phyloP scores from a whole-genome alignment of 2,329 filamentous ascomycete genomes.

The Microsporum canis region DNA sequence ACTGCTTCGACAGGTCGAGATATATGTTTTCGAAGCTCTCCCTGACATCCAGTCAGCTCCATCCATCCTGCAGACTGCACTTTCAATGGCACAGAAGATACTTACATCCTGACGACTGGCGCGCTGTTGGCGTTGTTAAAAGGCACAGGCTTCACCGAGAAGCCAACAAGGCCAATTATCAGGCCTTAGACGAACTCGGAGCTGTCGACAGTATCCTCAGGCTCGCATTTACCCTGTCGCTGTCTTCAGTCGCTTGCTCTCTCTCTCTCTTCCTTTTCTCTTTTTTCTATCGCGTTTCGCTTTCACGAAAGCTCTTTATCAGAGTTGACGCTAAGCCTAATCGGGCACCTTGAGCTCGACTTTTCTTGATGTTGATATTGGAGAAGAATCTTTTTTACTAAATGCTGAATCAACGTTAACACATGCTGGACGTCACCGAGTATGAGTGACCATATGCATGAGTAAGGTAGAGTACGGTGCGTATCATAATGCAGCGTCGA shows the following conservation, averaged over 20 bases:
- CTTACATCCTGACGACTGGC: neutral
- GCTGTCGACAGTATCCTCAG: neutral
- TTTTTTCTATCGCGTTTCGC: neutral
- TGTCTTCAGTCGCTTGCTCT: neutral
- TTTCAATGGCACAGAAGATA: neutral
- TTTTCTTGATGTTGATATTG: neutral
- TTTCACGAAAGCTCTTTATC: conserved; percentile 11
- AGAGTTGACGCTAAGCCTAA: conserved; percentile 8
- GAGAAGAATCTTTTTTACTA: too few relatives aligned
- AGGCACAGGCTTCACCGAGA: neutral
- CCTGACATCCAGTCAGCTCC: conserved; percentile 30
- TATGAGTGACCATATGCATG: too few relatives aligned
- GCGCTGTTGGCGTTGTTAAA: too few relatives aligned
- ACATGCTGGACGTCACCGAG: too few relatives aligned
- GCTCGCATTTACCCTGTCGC: neutral
- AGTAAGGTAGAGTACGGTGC: too few relatives aligned
- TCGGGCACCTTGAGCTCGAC: neutral
- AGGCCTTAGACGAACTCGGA: neutral
- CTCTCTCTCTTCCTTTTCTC: neutral
- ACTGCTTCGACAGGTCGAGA: conserved; percentile 85
- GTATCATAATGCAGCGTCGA: too few relatives aligned
- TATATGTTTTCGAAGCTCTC: conserved; percentile 98
- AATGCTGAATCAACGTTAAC: too few relatives aligned
- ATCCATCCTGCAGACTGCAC: neutral
- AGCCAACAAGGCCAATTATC: neutral